A percentile compares a stretch with the other conserved stretches of the same genome.
Conservation (phyloP, 2,329 filamentous ascomycete genomes). For the Podosphaera aphanis region DNA sequence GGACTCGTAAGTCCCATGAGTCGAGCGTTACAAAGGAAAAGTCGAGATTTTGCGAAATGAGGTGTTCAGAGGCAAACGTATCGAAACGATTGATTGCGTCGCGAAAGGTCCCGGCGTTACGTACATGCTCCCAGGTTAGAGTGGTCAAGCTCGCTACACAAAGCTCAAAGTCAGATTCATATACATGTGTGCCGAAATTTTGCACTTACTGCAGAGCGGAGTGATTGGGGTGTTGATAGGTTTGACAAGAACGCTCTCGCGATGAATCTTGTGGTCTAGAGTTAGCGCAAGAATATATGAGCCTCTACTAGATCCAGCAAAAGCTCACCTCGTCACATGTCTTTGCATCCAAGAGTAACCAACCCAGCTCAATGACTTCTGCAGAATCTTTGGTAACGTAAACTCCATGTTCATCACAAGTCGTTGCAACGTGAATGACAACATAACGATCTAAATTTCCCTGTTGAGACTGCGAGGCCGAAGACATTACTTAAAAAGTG, state of each 20-base stretch:
- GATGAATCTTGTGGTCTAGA: constrained; percentile 36
- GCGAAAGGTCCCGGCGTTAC: constrained; percentile 88
- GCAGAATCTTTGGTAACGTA: constrained; percentile 99
- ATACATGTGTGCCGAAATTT: neutral
- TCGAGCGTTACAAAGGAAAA: constrained; percentile 98
- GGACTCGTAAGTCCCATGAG: constrained; percentile 93
- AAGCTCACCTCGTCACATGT: constrained; percentile 66
- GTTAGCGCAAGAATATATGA: neutral
- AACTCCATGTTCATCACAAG: constrained; percentile 95
- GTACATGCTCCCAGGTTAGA: constrained; percentile 95
- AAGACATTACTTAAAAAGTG: constrained; percentile 27
- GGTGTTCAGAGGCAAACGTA: constrained; percentile 74
- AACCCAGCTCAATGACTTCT: constrained; percentile 96
- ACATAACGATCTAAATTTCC: constrained; percentile 84
- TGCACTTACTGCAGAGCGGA: constrained; percentile 80
- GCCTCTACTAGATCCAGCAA: neutral
- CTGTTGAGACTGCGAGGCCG: constrained; percentile 27
- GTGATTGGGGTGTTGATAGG: constrained; percentile 97
- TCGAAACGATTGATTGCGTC: constrained; percentile 93
- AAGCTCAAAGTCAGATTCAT: neutral
- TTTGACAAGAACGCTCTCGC: constrained; percentile 91
- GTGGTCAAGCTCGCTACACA: constrained; percentile 76
- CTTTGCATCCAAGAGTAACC: constrained; percentile 86
- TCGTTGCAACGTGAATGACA: constrained; percentile 94
- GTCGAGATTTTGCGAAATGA: constrained; percentile 75